phyloP scores from a whole-genome alignment of 148 eudicot genomes.

The Diospyros kaki region DNA sequence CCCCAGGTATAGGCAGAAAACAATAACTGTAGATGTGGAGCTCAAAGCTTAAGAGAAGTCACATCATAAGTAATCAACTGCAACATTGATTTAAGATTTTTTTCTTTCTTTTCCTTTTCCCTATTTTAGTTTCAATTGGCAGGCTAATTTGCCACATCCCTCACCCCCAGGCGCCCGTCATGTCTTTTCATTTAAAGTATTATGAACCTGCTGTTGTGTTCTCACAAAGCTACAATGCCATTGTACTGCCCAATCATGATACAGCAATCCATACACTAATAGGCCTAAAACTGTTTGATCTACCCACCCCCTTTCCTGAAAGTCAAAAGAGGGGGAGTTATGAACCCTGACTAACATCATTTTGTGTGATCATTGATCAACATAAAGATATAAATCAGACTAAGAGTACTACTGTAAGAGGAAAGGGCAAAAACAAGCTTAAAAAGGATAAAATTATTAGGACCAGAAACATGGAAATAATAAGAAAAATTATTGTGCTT shows the following conservation, averaged over 20 bases:
- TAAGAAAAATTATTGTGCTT: background rate
- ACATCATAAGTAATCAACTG: background rate
- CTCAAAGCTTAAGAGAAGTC: background rate
- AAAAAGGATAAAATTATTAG: slow-evolving; percentile 3
- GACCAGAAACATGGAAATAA: background rate
- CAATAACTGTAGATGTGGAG: background rate
- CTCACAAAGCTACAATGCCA: background rate
- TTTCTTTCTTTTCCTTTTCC: background rate
- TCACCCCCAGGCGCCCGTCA: background rate
- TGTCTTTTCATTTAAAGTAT: slow-evolving; percentile 1
- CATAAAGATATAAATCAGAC: background rate
- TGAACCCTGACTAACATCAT: background rate
- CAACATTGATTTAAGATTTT: background rate
- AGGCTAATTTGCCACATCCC: background rate
- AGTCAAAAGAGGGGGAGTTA: background rate
- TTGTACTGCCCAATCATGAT: background rate
- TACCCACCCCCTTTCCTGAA: background rate
- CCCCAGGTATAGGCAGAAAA: background rate
- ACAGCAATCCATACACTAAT: background rate
- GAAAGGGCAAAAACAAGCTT: background rate
- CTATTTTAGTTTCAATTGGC: background rate
- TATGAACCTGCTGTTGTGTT: background rate
- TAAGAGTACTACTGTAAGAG: background rate
- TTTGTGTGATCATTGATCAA: background rate
- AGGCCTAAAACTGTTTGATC: background rate